Evolutionary conservation across 2,329 filamentous ascomycete genomes (phyloP).

Genomic region (Huntiella decipiens): DNA sequence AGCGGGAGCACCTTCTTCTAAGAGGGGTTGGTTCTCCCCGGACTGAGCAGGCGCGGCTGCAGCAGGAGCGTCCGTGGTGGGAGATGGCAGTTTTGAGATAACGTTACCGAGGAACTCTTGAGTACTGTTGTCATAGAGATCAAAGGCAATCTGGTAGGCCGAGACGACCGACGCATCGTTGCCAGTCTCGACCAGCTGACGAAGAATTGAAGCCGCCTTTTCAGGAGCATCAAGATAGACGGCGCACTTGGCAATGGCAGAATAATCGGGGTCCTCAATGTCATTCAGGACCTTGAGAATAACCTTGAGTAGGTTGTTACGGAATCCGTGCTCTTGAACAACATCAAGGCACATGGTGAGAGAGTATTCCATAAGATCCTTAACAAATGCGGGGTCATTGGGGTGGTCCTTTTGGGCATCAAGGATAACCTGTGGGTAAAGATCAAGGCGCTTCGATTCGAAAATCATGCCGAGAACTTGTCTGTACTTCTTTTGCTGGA

Average conservation of each 20-base stretch:
- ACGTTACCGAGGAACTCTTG: conserved; percentile 92
- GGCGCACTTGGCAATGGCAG: conserved; percentile 93
- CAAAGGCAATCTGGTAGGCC: conserved; percentile 95
- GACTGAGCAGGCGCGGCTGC: conserved; percentile 27
- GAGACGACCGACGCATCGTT: conserved; percentile 63
- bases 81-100: conserved; percentile 54
- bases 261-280: conserved; percentile 85
- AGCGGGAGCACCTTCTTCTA: conserved; percentile 24
- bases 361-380: conserved; percentile 90
- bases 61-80: conserved; percentile 18
- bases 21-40: conserved; percentile 29
- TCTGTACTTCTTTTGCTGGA: conserved; percentile 69
- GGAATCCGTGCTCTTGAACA: conserved; percentile 77
- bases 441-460: conserved; percentile 78
- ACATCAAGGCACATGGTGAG: conserved; percentile 94
- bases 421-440: conserved; percentile 71
- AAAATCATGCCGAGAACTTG: conserved; percentile 95
- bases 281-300: conserved; percentile 92
- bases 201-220: conserved; percentile 73
- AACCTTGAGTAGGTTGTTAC: conserved; percentile 67
- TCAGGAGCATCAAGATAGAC: conserved; percentile 87
- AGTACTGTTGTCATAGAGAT: conserved; percentile 94
- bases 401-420: conserved; percentile 58
- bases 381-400: conserved; percentile 45
- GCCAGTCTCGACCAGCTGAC: conserved; percentile 59